Percentiles rank a stretch among this genome's conserved stretches.
Conservation (phyloP, 1,284 basidiomycete species). For the Ustilago cynodontis region DNA sequence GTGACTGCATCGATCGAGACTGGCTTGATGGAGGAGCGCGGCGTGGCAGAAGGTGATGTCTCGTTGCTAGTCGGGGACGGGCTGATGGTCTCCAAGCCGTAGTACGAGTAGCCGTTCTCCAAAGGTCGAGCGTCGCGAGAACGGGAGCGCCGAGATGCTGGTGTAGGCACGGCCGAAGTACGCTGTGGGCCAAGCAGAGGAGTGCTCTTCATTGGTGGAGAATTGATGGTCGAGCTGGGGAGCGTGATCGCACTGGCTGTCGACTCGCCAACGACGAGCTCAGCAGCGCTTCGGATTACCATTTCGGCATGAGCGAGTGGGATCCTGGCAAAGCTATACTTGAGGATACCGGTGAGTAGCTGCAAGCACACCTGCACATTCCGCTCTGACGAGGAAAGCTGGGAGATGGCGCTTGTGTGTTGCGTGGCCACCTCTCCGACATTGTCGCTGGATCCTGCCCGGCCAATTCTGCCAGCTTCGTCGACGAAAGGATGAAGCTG, state of each 20-base stretch:
- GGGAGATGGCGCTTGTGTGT: slow-evolving; percentile 20
- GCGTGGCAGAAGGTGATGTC: slow-evolving; percentile 51
- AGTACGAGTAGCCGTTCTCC: slow-evolving; percentile 65
- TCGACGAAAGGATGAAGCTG: slow-evolving; percentile 29
- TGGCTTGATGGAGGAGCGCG: slow-evolving; percentile 26
- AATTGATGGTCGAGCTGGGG: slow-evolving; percentile 33
- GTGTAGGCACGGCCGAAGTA: slow-evolving; percentile 8
- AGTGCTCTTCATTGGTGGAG: slow-evolving; percentile 33
- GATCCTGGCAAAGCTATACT: slow-evolving; percentile 64
- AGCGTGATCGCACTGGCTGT: slow-evolving; percentile 26
- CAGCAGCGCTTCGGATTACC: slow-evolving; percentile 50
- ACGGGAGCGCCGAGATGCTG: slow-evolving; percentile 45
- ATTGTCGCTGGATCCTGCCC: slow-evolving; percentile 11
- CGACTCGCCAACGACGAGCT: slow-evolving; percentile 47
- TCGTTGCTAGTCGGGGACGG: slow-evolving; percentile 47
- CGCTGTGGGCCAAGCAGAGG: slow-evolving; percentile 33
- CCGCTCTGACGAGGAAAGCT: slow-evolving; percentile 55
- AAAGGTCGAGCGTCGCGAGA: slow-evolving; percentile 56
- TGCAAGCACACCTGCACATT: slow-evolving; percentile 55
- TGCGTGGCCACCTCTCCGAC: slow-evolving; percentile 15
- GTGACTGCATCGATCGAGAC: slow-evolving; percentile 48
- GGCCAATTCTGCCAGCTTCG: slow-evolving; percentile 22
- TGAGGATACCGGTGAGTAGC: slow-evolving; percentile 62
- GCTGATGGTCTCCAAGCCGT: slow-evolving; percentile 61
- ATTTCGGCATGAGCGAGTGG: slow-evolving; percentile 56